Conservation (phyloP, 768 basidiomycete genomes). For the Lepiota venenata region DNA sequence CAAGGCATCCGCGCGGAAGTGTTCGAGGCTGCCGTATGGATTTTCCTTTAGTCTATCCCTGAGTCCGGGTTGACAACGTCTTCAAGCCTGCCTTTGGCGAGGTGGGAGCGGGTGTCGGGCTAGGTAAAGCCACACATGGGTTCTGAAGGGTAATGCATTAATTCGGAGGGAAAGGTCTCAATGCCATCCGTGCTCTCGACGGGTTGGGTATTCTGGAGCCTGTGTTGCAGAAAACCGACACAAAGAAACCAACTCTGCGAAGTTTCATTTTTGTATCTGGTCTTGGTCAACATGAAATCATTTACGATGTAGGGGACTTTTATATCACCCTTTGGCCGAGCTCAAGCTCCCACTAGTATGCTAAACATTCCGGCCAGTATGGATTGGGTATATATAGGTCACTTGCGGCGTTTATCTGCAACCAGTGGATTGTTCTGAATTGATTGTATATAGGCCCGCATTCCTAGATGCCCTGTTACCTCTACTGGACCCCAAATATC, state of each 20-base stretch:
- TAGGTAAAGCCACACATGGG: constrained; percentile 32
- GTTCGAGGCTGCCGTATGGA: constrained; percentile 49
- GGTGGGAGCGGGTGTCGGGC: constrained; percentile 51
- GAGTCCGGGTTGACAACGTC: background rate
- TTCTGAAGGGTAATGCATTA: background rate
- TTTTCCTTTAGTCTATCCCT: too few species aligned
- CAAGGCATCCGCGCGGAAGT: constrained; percentile 43
- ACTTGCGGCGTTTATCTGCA: background rate
- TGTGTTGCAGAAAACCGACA: constrained; percentile 34
- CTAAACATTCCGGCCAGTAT: constrained; percentile 26
- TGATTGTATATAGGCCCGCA: constrained; percentile 34
- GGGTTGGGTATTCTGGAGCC: constrained; percentile 41
- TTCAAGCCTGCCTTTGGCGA: constrained; percentile 44
- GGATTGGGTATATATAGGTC: constrained; percentile 47
- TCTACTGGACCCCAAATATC: constrained; percentile 34
- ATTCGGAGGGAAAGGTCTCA: constrained; percentile 35
- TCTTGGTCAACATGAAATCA: constrained; percentile 33
- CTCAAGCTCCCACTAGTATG: constrained; percentile 26
- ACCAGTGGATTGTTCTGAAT: background rate
- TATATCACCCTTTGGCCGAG: background rate
- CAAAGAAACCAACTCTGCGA: constrained; percentile 25
- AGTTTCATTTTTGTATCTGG: constrained; percentile 43
- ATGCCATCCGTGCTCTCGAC: constrained; percentile 43
- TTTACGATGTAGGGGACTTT: constrained; percentile 38
- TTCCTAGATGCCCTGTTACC: constrained; percentile 47